Conservation (phyloP, 257 asterid species). For the Fraxinus cuspidata region DNA sequence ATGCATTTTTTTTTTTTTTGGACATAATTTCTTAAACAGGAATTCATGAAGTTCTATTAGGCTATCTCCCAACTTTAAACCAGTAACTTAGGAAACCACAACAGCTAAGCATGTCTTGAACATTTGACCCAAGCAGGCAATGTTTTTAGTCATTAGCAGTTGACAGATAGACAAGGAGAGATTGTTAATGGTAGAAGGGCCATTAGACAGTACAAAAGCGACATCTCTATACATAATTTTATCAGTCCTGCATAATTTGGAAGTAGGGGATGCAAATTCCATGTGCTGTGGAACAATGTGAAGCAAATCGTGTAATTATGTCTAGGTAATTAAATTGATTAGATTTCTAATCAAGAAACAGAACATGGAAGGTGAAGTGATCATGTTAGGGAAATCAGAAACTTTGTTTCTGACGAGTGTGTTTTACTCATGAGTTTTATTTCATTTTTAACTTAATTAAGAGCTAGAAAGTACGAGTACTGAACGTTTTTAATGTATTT, state of each 20-base stretch:
- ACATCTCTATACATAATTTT: not conserved
- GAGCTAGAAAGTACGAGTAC: too few species aligned
- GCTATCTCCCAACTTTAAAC: constrained; percentile 2
- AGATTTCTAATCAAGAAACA: not conserved
- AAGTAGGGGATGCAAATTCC: not conserved
- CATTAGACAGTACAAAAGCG: not conserved
- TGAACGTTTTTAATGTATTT: too few species aligned
- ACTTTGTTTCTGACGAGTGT: too few species aligned
- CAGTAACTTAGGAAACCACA: not conserved
- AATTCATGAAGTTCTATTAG: constrained; percentile 1
- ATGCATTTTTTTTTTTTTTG: too few species aligned
- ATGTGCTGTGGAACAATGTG: not conserved
- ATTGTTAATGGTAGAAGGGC: not conserved
- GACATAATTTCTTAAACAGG: not conserved
- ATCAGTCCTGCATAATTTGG: not conserved
- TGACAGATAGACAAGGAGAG: not conserved
- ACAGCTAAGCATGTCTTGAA: not conserved
- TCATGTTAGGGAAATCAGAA: not conserved
- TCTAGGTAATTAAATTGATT: not conserved
- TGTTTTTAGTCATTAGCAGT: not conserved
- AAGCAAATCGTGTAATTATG: not conserved
- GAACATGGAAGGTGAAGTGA: not conserved
- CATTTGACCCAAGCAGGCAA: not conserved
- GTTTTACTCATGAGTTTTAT: too few species aligned
- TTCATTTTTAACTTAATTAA: too few species aligned